phyloP scores from a whole-genome alignment of 2,329 filamentous ascomycete genomes.

The Colletotrichum chlorophyti region DNA sequence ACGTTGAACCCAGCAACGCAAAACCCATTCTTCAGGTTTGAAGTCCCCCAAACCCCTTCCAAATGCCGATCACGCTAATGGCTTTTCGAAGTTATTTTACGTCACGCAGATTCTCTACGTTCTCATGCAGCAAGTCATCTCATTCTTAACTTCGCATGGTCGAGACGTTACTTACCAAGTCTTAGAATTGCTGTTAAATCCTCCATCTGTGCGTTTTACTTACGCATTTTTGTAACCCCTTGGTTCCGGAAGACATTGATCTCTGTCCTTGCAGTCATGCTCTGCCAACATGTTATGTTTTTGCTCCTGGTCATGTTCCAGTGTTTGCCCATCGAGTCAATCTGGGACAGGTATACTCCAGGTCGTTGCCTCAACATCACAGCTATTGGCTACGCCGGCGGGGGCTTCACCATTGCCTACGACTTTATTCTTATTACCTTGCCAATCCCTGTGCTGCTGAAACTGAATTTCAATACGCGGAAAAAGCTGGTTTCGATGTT shows the following conservation, averaged over 20 bases:
- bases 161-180: not conserved
- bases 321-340: conserved; percentile 28
- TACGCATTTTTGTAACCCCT: conserved; percentile 28
- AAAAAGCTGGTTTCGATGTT: conserved; percentile 21
- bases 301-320: conserved; percentile 32
- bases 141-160: accelerated
- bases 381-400: conserved; percentile 14
- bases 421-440: conserved; percentile 26
- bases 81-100: conserved; percentile 26
- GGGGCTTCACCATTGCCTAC: conserved; percentile 23
- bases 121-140: conserved; percentile 21
- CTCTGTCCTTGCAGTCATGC: conserved; percentile 3
- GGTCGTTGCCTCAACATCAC: conserved; percentile 18
- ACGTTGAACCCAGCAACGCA: conserved; percentile 24
- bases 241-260: conserved; percentile 13
- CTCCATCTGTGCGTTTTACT: conserved; percentile 34
- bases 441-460: conserved; percentile 25
- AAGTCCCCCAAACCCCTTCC: no score
- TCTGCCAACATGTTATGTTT: conserved; percentile 19
- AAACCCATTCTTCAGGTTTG: conserved; percentile 21
- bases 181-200: conserved; percentile 30
- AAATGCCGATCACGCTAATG: not conserved
- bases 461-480: conserved; percentile 1
- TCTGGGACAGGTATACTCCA: conserved; percentile 23
- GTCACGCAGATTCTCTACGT: conserved; percentile 33